Base-by-base conservation (phyloP, 2,329 filamentous ascomycete species). In the Westerdykella aurantiaca region DNA sequence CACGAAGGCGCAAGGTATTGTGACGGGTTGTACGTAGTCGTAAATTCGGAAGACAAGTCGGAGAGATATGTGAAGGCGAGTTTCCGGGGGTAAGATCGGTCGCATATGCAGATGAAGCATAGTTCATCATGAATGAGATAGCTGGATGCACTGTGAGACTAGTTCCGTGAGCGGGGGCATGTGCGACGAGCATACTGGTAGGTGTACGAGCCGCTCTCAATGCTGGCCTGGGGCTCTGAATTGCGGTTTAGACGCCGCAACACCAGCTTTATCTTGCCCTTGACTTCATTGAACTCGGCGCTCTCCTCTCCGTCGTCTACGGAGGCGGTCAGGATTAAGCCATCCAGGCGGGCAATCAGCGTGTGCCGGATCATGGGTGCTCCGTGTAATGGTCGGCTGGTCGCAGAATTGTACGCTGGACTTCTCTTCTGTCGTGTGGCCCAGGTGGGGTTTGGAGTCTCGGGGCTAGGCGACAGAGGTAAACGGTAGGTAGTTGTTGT, bases 31-130 rank as follows among this genome's bases (percentile, higher is more conserved):
- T 98, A 94, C 45, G 85, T 89, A 53, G 82, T 90, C 51, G 83
- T 83, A 76, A 98, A 98, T 74, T 98, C 93, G 68, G 81, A 80
- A 46, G 86, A 80, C 43, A 98, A 80, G 74, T 98, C 93, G 58
- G 88, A 82, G 48, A 98, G 88, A 78, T 97, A 98, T 49, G 91
- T 96, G 71, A 98, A 95, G 63, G 94, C 91, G 39, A 98, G 86
- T 72, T 98, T 97, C 70, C 93, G 91, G 46, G 93, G 91, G 76
- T 97, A 98, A 44, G 88, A 88, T 45, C 82, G 79, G 69, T 96
- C 90, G 75, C 87, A 90, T 70, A 98, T 91, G 76, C 86, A 89
- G 58, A 97, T 78, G 76, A 95, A 97, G 72, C 89, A 84, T 56
- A 98, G 78, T 58, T 87, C 83, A 61, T 82, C 77, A 60, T 85